Percentiles rank a stretch among this genome's conserved stretches.
Evolutionary conservation across 148 eudicot species (phyloP).

Genomic region (Rhododendron kiyosumense): DNA sequence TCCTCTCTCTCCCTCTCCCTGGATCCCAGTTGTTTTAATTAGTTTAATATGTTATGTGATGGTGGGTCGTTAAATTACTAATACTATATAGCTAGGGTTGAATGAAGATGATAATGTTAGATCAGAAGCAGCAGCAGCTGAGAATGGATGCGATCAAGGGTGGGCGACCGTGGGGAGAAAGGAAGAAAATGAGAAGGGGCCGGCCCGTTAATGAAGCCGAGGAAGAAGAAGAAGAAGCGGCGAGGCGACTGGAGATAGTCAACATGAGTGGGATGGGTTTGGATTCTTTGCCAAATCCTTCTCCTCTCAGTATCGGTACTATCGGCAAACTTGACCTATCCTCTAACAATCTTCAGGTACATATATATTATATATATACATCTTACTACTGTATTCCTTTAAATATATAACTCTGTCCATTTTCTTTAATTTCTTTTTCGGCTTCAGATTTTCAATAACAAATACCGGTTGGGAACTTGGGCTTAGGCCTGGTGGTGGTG

Average conservation of each 20-base stretch:
- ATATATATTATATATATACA: too few species aligned
- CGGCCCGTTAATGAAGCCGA: background rate
- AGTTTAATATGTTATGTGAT: background rate
- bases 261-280: constrained; percentile 64
- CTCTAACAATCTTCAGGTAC: constrained; percentile 70
- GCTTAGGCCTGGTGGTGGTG: background rate
- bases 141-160: constrained; percentile 4
- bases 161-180: background rate
- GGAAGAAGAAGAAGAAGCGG: background rate
- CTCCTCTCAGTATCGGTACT: constrained; percentile 41
- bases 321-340: constrained; percentile 76
- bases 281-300: constrained; percentile 44
- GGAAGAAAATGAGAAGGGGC: background rate
- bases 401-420: too few species aligned
- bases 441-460: too few species aligned
- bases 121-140: constrained; percentile 12
- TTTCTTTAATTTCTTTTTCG: too few species aligned
- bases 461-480: background rate
- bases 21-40: background rate
- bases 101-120: constrained; percentile 9
- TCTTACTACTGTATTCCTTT: too few species aligned
- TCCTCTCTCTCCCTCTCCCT: background rate
- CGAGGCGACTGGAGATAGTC: constrained; percentile 30
- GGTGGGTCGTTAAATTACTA: background rate
- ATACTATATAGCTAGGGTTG: background rate